Conservation (phyloP, 306 rosid genomes). For the Dryas octopetala region DNA sequence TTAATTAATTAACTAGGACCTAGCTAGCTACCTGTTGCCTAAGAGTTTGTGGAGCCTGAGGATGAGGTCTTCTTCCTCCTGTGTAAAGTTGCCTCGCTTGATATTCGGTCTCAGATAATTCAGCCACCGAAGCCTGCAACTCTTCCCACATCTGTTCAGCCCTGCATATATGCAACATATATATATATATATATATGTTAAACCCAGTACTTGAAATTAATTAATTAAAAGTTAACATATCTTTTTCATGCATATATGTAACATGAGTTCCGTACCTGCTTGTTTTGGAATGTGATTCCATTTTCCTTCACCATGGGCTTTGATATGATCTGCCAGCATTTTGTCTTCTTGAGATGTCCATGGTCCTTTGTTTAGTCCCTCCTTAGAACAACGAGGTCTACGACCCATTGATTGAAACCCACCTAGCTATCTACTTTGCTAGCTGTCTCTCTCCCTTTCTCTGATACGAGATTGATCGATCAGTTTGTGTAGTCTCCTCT, state of each 20-base stretch:
- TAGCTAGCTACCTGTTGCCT: slow-evolving; percentile 28
- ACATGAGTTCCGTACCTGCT: slow-evolving; percentile 21
- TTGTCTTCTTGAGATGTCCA: slow-evolving; percentile 44
- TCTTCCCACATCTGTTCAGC: slow-evolving; percentile 43
- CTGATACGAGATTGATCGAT: no score
- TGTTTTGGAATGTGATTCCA: slow-evolving; percentile 36
- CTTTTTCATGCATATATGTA: no score
- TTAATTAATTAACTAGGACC: background rate
- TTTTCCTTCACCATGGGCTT: slow-evolving; percentile 33
- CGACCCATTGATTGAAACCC: slow-evolving; percentile 27
- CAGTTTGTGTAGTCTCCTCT: no score
- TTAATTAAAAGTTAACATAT: no score
- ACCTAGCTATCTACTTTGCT: background rate
- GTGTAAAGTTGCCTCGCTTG: slow-evolving; percentile 37
- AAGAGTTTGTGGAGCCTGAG: slow-evolving; percentile 41
- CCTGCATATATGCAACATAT: slow-evolving; percentile 25
- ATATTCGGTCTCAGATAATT: slow-evolving; percentile 43
- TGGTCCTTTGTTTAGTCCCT: slow-evolving; percentile 36
- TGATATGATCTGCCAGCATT: slow-evolving; percentile 25
- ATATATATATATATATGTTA: background rate
- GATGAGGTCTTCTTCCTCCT: slow-evolving; percentile 44
- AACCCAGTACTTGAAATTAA: no score
- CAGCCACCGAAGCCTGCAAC: slow-evolving; percentile 43
- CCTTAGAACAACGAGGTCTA: slow-evolving; percentile 39
- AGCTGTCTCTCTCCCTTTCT: background rate